phyloP scores from a whole-genome alignment of 2,329 filamentous ascomycete species.

The Passalora sequoiae region DNA sequence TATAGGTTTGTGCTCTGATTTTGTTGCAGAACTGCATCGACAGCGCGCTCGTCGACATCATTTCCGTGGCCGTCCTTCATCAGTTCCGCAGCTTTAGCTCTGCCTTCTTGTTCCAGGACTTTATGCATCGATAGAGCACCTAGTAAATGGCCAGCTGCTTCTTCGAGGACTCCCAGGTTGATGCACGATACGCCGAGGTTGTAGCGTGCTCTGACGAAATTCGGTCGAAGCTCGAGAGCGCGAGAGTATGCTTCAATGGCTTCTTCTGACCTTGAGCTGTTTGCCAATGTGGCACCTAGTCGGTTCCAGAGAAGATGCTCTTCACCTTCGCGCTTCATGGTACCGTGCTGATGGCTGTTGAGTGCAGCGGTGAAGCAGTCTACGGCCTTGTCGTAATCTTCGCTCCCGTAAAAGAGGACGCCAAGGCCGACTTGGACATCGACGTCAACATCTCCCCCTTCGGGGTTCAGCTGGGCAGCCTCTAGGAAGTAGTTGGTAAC shows the following conservation, averaged over 20 bases:
- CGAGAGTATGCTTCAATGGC: conserved; percentile 95
- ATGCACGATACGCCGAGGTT: conserved; percentile 96
- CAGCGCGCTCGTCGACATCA: conserved; percentile 57
- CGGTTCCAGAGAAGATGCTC: conserved; percentile 96
- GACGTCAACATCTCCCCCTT: conserved; percentile 93
- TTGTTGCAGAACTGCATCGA: conserved; percentile 85
- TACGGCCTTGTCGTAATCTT: conserved; percentile 97
- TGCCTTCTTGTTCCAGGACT: conserved; percentile 77
- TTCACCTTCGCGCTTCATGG: conserved; percentile 77
- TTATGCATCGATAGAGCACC: conserved; percentile 94
- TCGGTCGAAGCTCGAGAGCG: conserved; percentile 81
- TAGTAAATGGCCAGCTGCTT: conserved; percentile 88
- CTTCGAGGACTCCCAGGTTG: conserved; percentile 90
- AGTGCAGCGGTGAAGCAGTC: conserved; percentile 96
- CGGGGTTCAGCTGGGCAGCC: conserved; percentile 85
- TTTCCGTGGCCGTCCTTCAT: conserved; percentile 54
- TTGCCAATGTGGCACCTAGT: conserved; percentile 90
- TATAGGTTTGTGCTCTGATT: conserved; percentile 96
- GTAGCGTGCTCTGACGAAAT: conserved; percentile 95
- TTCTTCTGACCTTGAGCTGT: conserved; percentile 88
- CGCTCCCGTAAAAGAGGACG: conserved; percentile 93
- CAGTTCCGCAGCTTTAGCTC: conserved; percentile 77
- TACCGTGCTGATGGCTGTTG: conserved; percentile 75
- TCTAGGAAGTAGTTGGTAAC: conserved; percentile 87
- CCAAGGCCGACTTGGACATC: conserved; percentile 96